Base-by-base conservation (phyloP, 1,139 yeast genomes). In the Pichia sp. region DNA sequence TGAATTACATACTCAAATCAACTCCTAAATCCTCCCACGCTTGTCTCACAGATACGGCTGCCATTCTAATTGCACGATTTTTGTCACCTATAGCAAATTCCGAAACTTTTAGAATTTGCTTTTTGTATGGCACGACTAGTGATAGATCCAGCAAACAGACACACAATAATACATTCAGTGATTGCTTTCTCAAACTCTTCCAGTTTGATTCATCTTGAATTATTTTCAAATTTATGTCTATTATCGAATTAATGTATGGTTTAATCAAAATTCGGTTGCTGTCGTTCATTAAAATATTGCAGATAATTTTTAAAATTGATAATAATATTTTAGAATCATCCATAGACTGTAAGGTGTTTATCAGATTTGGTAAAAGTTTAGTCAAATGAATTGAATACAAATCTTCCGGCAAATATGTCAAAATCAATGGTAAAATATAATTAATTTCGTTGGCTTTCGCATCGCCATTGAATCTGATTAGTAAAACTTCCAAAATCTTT, bases 41-140 rank as follows among this genome's bases (percentile, higher is more conserved):
- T 59, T 92, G 97, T 57, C 96, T 76, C 44, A 92, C 78, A 54
- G 83, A 86, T 45, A 84, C 80, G 7, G 90, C 83, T 44, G 77
- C 73, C 58, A 79, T 81, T 56, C 98, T 75, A 2, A 92, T 86
- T 5, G 63, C 65, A 61, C 98, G 75, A 58, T 73, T 81, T 44
- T 72, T 75, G 60, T 92, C 97, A 53, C 85, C 95, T 52, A 92
- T 67, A 1, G 75, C 80, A 1, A 56, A 58, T 2, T 66, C 68
- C 43, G 86, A 65, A 8, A 69, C 71, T 29, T 56, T 62, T 39
- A 86, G 68, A 7, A 85, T 70, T 4, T 61, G 62, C 5, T 62
- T 58, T 55, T 77, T 78, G 56, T 71, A 82, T 5, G 81, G 78
- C 29, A 74, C 65, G 44, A 82, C 55, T 29, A 66, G 59, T n/a